Percentiles rank a stretch among this genome's conserved stretches.
Evolutionary conservation across 192 early-diverging fungal species (phyloP).

Genomic region (Backusella mclennaniae): DNA sequence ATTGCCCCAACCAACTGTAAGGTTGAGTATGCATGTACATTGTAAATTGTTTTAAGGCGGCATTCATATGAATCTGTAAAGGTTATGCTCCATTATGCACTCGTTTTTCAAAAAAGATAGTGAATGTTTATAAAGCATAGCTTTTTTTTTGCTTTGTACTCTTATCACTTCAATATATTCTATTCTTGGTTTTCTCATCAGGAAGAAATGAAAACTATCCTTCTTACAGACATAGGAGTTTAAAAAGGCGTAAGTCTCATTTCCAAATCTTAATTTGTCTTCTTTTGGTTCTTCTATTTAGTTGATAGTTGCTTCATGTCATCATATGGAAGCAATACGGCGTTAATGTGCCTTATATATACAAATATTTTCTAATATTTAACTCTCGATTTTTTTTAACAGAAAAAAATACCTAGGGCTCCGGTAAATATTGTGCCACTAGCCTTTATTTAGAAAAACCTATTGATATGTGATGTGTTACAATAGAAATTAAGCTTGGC

Average conservation of each 20-base stretch:
- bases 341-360: background rate
- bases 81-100: background rate
- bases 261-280: background rate
- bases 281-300: background rate
- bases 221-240: background rate
- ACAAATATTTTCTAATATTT: background rate
- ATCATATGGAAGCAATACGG: background rate
- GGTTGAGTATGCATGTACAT: background rate
- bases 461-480: background rate
- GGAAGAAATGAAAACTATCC: background rate
- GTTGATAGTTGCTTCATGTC: background rate
- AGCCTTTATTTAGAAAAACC: background rate
- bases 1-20: background rate
- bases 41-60: background rate
- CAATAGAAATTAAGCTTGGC: background rate
- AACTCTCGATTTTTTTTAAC: background rate
- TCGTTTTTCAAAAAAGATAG: background rate
- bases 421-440: background rate
- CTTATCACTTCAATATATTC: background rate
- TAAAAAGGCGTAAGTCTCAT: background rate
- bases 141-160: background rate
- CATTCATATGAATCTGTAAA: background rate
- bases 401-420: background rate
- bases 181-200: background rate
- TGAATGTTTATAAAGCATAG: background rate